A percentile compares a stretch with the other conserved stretches of the same genome.
Conservation (phyloP, 805 yeast species). For the Cyberlindnera subsufficiens region DNA sequence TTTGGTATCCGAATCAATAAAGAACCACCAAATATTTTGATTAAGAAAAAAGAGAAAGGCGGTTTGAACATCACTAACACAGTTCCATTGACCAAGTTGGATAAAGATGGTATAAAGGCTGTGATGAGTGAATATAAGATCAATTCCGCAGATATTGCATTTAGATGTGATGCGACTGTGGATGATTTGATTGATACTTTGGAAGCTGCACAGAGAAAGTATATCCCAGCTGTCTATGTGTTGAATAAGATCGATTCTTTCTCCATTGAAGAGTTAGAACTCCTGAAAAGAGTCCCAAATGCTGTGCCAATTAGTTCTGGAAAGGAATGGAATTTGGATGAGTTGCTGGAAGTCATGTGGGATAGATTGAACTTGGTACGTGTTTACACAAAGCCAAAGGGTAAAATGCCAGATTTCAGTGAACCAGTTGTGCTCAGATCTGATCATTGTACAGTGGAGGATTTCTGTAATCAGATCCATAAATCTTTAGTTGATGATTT, state of each 20-base stretch:
- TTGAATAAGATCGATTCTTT: slow-evolving; percentile 94
- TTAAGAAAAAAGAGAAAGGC: slow-evolving; percentile 92
- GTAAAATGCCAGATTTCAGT: slow-evolving; percentile 83
- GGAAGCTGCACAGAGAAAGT: slow-evolving; percentile 85
- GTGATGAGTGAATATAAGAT: slow-evolving; percentile 94
- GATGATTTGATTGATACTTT: slow-evolving; percentile 94
- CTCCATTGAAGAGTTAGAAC: slow-evolving; percentile 87
- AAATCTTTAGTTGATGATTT: slow-evolving; percentile 91
- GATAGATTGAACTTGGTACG: slow-evolving; percentile 82
- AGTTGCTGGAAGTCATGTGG: slow-evolving; percentile 94
- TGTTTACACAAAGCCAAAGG: slow-evolving; percentile 97
- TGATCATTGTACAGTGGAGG: slow-evolving; percentile 82
- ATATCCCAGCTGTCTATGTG: slow-evolving; percentile 93
- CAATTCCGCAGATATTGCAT: slow-evolving; percentile 92
- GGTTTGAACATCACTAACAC: slow-evolving; percentile 93
- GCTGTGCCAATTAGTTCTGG: slow-evolving; percentile 97
- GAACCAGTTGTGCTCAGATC: slow-evolving; percentile 92
- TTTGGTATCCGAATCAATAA: slow-evolving; percentile 94
- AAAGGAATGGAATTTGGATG: slow-evolving; percentile 95
- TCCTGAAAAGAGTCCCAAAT: slow-evolving; percentile 87
- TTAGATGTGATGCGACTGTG: slow-evolving; percentile 96
- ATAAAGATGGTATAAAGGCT: slow-evolving; percentile 89
- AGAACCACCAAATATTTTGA: slow-evolving; percentile 85
- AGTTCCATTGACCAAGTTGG: slow-evolving; percentile 86
- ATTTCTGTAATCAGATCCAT: slow-evolving; percentile 95